Percentiles rank a stretch among this genome's conserved stretches.
Evolutionary conservation across 306 rosid genomes (phyloP).

Genomic region (Fragaria iinumae): DNA sequence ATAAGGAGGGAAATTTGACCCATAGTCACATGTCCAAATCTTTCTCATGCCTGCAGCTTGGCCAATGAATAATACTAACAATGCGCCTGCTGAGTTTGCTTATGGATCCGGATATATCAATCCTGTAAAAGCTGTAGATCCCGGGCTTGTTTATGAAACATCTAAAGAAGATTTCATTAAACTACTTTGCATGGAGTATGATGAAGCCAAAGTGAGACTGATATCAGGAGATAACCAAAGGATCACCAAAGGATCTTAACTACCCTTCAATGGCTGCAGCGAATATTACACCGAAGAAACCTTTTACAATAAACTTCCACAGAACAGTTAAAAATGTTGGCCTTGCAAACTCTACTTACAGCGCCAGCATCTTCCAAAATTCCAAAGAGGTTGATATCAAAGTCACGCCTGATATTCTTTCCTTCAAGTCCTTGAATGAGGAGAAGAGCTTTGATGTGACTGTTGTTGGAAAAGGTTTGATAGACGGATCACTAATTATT

Average conservation of each 20-base stretch:
- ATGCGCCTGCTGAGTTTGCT: constrained; percentile 26
- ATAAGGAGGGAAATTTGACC: no score
- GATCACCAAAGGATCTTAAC: constrained; percentile 21
- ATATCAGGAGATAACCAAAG: background rate
- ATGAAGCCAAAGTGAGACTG: background rate
- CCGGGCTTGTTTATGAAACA: background rate
- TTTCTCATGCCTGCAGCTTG: constrained; percentile 36
- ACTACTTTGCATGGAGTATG: constrained; percentile 9
- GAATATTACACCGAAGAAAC: background rate
- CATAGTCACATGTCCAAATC: constrained; percentile 18
- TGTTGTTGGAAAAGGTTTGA: constrained; percentile 10
- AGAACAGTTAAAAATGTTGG: constrained; percentile 40
- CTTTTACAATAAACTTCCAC: background rate
- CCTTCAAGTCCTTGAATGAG: constrained; percentile 34
- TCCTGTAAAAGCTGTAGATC: constrained; percentile 12
- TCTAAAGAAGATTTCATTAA: constrained; percentile 28
- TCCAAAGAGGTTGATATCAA: constrained; percentile 10
- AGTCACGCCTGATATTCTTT: constrained; percentile 30
- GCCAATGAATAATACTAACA: constrained; percentile 16
- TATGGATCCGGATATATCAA: constrained; percentile 34
- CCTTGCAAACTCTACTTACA: constrained; percentile 25
- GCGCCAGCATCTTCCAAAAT: constrained; percentile 5
- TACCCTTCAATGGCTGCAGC: constrained; percentile 20
- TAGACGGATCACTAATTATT: background rate
- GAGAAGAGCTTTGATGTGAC: constrained; percentile 31